Percentiles rank a stretch among this genome's conserved stretches.
Evolutionary conservation across 306 rosid species (phyloP).

Genomic region (Hippophae tibetana): DNA sequence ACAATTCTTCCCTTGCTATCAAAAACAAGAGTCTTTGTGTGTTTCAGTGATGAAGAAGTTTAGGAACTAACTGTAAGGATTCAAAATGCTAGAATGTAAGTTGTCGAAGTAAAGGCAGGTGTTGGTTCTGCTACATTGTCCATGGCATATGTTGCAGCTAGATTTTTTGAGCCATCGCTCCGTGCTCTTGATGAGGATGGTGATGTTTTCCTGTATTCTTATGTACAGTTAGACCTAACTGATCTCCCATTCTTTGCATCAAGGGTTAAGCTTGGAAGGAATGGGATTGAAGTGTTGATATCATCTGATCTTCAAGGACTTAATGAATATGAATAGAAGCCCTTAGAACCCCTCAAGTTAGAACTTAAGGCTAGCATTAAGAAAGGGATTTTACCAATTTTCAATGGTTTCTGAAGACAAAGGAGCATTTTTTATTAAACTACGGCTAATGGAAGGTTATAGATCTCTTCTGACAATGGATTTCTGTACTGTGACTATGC

Average conservation of each 20-base stretch:
- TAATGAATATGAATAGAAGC: no score
- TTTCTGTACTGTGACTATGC: conserved; percentile 75
- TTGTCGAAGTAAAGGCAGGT: no score
- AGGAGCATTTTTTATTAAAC: conserved; percentile 89
- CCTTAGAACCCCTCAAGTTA: no score
- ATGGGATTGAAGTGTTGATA: conserved; percentile 80
- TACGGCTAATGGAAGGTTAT: conserved; percentile 83
- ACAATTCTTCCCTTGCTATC: conserved; percentile 87
- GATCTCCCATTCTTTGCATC: conserved; percentile 96
- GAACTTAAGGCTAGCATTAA: no score
- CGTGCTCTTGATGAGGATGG: conserved; percentile 89
- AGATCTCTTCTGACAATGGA: conserved; percentile 83
- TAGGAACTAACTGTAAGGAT: no score
- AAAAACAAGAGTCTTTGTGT: conserved; percentile 61
- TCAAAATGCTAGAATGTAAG: no score
- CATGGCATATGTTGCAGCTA: conserved; percentile 98
- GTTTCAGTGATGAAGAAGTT: conserved; percentile 15
- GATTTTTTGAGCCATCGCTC: conserved; percentile 91
- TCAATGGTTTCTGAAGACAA: no score
- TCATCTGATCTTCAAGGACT: conserved; percentile 70
- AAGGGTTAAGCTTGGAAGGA: conserved; percentile 78
- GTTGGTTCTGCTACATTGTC: no score
- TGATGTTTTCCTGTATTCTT: conserved; percentile 82
- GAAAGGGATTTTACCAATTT: conserved; percentile 80
- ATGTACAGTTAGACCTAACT: conserved; percentile 71